Evolutionary conservation across 768 basidiomycete species (phyloP), one percentile per base, ranked within the genome.

Genomic region (Mycena polygramma): DNA sequence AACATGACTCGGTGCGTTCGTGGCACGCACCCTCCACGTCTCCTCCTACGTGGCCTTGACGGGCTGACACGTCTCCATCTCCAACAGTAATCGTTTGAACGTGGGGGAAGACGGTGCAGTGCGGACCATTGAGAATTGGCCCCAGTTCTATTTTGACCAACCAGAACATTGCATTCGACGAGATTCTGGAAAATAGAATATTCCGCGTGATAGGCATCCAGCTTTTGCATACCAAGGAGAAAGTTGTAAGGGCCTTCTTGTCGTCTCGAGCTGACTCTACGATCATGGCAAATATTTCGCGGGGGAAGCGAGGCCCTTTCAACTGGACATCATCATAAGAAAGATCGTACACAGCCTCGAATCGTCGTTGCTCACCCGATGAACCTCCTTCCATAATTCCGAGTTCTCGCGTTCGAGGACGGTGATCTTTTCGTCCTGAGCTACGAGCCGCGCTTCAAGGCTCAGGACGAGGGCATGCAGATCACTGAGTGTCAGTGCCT

Each of bases 181-280:
- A 3, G 41, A 67, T 67, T 43, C 26, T 19, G 15, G 49, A 2
- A 39, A 66, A 66, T 22, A 66, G 35, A 58, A 43, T 5, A 24
- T 13, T 10, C 22, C 65, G n/a, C 4, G 65, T n/a, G 57, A 66
- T 48, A 17, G 39, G 43, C 65, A 66, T 66, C 65, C 65, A 66
- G 37, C 57, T 41, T 1, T 41, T 35, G 57, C 36, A 66, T 13
- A 66, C 65, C 57, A 66, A 43, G 30, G 65, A 66, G 20, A 58
- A 66, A 4, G 57, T 66, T 35, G 9, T 58, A 22, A 66, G 65
- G 4, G 57, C 19, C 20, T 35, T 15, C 41, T 60, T 67, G 15
- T 67, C 58, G 3, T 20, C 39, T 6, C 30, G 30, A 13, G n/a
- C 35, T 17, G 49, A 58, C 24, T 45, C 19, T 24, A 67, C 45